Conservation (phyloP, 106 monocot species). For the Triglochin maritima region DNA sequence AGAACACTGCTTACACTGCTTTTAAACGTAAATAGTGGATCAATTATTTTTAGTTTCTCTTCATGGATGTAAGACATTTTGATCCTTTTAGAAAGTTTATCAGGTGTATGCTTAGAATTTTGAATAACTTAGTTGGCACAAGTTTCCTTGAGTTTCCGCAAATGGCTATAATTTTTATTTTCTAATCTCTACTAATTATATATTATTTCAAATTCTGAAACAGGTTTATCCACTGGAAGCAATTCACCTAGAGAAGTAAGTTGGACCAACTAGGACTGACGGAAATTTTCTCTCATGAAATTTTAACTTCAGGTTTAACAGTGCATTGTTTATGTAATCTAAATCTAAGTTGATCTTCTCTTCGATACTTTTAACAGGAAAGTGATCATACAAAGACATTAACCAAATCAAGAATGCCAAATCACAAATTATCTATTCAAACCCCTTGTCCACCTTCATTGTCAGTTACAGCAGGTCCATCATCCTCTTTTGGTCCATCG, state of each 20-base stretch:
- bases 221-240: slow-evolving; percentile 1
- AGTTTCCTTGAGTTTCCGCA: too few relatives aligned
- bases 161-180: too few relatives aligned
- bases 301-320: too few relatives aligned
- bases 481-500: slow-evolving; percentile 28
- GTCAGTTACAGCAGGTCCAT: slow-evolving; percentile 23
- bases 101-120: too few relatives aligned
- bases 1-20: too few relatives aligned
- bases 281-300: background rate
- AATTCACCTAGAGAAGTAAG: slow-evolving; percentile 2
- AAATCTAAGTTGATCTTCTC: background rate
- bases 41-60: too few relatives aligned
- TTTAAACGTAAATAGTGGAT: too few relatives aligned
- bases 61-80: too few relatives aligned
- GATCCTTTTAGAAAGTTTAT: too few relatives aligned
- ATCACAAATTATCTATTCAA: slow-evolving; percentile 15
- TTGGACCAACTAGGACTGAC: background rate
- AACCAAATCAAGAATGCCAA: slow-evolving; percentile 8
- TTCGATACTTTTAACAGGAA: slow-evolving; percentile 23
- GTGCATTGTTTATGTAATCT: background rate
- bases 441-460: slow-evolving; percentile 10
- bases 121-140: too few relatives aligned
- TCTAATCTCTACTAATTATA: background rate
- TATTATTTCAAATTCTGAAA: background rate
- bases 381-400: slow-evolving; percentile 9